Evolutionary conservation across 129 eudicot genomes (phyloP).

Genomic region (Apium graveolens): DNA sequence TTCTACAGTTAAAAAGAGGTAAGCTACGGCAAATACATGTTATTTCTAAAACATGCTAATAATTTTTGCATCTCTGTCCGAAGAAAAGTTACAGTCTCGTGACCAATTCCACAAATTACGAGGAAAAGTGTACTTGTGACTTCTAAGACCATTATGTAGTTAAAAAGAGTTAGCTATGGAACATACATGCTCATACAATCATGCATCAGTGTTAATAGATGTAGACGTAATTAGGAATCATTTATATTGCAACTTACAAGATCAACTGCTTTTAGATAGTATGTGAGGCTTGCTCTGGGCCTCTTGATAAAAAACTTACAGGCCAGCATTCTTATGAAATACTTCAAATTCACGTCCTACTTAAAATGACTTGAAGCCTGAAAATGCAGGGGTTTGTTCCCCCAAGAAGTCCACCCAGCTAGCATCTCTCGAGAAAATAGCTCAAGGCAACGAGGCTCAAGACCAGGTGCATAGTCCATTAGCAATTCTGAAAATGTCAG

Average conservation of each 20-base stretch:
- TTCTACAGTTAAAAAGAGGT: neutral
- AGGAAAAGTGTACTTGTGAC: too few species aligned
- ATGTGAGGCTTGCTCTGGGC: neutral
- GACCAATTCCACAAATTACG: too few species aligned
- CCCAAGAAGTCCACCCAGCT: constrained; percentile 94
- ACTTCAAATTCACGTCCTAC: constrained; percentile 4
- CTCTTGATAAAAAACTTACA: neutral
- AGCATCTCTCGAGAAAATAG: constrained; percentile 83
- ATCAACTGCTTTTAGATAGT: neutral
- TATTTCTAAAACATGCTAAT: too few species aligned
- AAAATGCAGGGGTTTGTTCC: constrained; percentile 84
- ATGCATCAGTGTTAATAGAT: too few species aligned
- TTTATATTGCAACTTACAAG: too few species aligned
- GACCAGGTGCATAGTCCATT: constrained; percentile 54
- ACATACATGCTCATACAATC: neutral
- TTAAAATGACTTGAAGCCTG: constrained; percentile 64
- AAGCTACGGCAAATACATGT: neutral
- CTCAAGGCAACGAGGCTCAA: constrained; percentile 63
- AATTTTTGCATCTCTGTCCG: too few species aligned
- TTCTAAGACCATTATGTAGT: neutral
- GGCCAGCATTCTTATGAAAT: neutral
- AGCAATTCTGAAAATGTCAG: constrained; percentile 50
- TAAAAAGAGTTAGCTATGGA: neutral
- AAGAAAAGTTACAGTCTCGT: too few species aligned
- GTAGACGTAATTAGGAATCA: too few species aligned